These are phyloP conservation scores for Geotrichum citri-aurantii DNA, from an alignment of 1,139 yeast species.

Conservation along the genomic window DNA sequence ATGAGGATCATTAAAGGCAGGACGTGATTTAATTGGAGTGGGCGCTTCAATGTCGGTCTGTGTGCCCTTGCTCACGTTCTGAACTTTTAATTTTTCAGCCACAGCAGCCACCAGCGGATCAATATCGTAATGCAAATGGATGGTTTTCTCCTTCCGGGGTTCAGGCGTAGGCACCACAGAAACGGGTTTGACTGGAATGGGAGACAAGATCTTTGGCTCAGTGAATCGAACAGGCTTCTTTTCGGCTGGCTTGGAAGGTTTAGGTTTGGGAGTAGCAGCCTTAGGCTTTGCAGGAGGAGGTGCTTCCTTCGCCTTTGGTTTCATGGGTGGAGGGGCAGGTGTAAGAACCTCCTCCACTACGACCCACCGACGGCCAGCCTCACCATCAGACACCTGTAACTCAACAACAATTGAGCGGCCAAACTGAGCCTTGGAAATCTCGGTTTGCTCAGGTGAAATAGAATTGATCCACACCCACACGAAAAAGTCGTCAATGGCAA, in stretches of 20 bases:
- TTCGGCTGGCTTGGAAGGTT: neutral
- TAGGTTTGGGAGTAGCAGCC: constrained; percentile 6
- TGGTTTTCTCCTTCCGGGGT: constrained; percentile 6
- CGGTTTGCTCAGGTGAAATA: constrained; percentile 68
- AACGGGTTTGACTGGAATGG: constrained; percentile 4
- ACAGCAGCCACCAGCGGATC: constrained; percentile 23
- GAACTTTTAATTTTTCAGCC: constrained; percentile 18
- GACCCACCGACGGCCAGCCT: constrained; percentile 68
- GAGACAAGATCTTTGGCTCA: constrained; percentile 1
- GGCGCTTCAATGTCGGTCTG: constrained; percentile 23
- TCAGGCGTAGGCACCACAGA: neutral
- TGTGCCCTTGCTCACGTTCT: constrained; percentile 19
- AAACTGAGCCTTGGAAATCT: constrained; percentile 57
- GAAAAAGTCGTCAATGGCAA: constrained; percentile 76
- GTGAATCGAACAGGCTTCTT: constrained; percentile 15
- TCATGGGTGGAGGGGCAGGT: constrained; percentile 29
- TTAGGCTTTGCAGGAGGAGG: constrained; percentile 3
- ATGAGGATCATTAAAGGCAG: constrained; percentile 11
- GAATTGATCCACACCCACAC: constrained; percentile 90
- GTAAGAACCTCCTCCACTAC: constrained; percentile 55
- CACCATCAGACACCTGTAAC: constrained; percentile 40
- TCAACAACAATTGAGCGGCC: constrained; percentile 77
- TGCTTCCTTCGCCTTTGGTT: constrained; percentile 19
- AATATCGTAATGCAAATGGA: constrained; percentile 18
- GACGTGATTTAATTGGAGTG: constrained; percentile 17